Conservation (phyloP, 2,329 filamentous ascomycete genomes). For the Diaporthe destruens region DNA sequence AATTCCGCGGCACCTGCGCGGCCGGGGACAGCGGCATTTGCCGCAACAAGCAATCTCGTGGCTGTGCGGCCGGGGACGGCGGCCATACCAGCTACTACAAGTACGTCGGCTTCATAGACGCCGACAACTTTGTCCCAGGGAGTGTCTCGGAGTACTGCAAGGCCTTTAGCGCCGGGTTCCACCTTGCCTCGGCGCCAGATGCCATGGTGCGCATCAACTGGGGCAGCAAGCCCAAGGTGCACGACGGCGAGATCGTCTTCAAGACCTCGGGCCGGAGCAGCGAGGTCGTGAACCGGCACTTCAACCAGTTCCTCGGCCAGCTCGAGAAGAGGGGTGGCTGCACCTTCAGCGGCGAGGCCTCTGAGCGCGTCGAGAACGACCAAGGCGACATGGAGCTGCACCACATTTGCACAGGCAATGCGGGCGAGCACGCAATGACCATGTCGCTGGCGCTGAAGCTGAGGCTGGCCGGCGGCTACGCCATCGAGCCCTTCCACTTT, state of each 20-base stretch:
- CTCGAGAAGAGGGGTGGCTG: conserved; percentile 33
- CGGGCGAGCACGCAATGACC: conserved; percentile 53
- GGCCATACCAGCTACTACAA: conserved; percentile 38
- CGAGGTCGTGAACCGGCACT: conserved; percentile 49
- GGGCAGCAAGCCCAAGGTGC: conserved; percentile 50
- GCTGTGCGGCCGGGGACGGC: conserved; percentile 1
- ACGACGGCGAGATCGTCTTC: conserved; percentile 46
- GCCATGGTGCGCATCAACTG: conserved; percentile 52
- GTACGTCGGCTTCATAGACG: conserved; percentile 52
- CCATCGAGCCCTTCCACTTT: conserved; percentile 52
- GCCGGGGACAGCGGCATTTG: conserved; percentile 12
- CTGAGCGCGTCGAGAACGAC: neutral
- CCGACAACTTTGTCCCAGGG: conserved; percentile 50
- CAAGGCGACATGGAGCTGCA: conserved; percentile 27
- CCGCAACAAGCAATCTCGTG: conserved; percentile 21
- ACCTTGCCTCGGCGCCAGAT: conserved; percentile 44
- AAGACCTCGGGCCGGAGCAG: conserved; percentile 49
- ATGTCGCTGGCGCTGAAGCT: conserved; percentile 53
- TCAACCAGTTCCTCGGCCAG: conserved; percentile 46
- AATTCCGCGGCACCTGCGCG: neutral
- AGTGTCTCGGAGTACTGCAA: conserved; percentile 51
- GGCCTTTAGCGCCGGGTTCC: conserved; percentile 50
- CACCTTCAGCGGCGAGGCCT: conserved; percentile 20
- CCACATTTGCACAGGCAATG: conserved; percentile 51
- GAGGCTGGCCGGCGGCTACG: conserved; percentile 49